These are phyloP conservation scores for Thelonectria blattea DNA, from an alignment of 2,329 filamentous ascomycete species.

Conservation along the genomic window DNA sequence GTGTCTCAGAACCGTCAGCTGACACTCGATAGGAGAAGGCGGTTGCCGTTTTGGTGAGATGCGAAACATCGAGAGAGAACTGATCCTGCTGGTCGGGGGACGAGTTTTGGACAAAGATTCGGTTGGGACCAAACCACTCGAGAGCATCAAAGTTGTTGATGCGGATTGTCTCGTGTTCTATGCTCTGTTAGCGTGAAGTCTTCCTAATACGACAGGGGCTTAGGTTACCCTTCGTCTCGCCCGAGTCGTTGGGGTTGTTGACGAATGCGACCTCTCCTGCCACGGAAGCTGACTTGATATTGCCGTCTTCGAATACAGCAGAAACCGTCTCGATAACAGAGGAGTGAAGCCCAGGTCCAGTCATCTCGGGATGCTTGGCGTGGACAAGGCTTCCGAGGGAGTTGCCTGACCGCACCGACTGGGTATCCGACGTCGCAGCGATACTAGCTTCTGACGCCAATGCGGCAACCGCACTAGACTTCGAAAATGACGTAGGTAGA, in stretches of 20 bases:
- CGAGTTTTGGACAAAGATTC: conserved; percentile 81
- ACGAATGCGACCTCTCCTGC: conserved; percentile 89
- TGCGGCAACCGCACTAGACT: conserved; percentile 54
- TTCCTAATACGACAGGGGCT: conserved; percentile 2
- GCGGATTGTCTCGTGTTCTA: conserved; percentile 71
- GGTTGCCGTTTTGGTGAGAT: conserved; percentile 75
- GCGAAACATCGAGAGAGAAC: conserved; percentile 76
- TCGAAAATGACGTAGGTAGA: conserved; percentile 33
- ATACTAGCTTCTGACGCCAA: conserved; percentile 68
- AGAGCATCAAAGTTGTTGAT: conserved; percentile 88
- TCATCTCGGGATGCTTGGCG: conserved; percentile 82
- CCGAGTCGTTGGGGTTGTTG: conserved; percentile 65
- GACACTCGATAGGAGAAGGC: conserved; percentile 95
- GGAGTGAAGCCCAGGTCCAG: conserved; percentile 79
- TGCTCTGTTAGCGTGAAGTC: conserved; percentile 5
- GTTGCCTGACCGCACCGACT: conserved; percentile 87
- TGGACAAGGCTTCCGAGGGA: conserved; percentile 74
- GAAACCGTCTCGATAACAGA: conserved; percentile 94
- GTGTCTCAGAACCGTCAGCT: conserved; percentile 62
- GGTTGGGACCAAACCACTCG: conserved; percentile 92
- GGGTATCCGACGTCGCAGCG: conserved; percentile 75
- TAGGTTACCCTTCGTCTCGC: conserved; percentile 56
- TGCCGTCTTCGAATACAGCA: conserved; percentile 78
- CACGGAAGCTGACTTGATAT: conserved; percentile 73
- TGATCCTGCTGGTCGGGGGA: conserved; percentile 72